Evolutionary conservation across 805 yeast genomes (phyloP).

Genomic region (Candida montana): DNA sequence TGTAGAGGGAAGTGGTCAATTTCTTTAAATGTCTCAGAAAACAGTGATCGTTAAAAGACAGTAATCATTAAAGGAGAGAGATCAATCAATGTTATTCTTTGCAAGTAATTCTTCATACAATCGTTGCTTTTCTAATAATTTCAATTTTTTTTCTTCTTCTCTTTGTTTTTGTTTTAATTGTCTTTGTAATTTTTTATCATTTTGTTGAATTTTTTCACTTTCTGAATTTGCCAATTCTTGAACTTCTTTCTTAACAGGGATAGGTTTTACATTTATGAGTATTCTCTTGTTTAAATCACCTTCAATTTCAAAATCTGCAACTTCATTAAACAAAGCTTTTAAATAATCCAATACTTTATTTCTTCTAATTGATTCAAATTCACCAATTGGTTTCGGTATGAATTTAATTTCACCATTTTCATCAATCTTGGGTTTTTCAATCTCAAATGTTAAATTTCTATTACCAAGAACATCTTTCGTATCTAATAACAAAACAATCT

Average conservation of each 20-base stretch:
- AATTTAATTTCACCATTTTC: slow-evolving; percentile 16
- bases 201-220: slow-evolving; percentile 8
- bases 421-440: slow-evolving; percentile 11
- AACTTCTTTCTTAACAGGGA: slow-evolving; percentile 17
- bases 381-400: slow-evolving; percentile 19
- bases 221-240: not conserved
- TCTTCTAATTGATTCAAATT: slow-evolving; percentile 31
- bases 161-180: slow-evolving; percentile 20
- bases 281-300: slow-evolving; percentile 27
- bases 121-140: slow-evolving; percentile 15
- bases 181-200: slow-evolving; percentile 20
- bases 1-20: too few species aligned
- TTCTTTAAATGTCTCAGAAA: too few species aligned
- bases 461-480: slow-evolving; percentile 26
- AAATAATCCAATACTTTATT: slow-evolving; percentile 28
- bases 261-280: slow-evolving; percentile 25
- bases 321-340: slow-evolving; percentile 23
- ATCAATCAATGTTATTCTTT: slow-evolving; percentile 6
- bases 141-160: slow-evolving; percentile 21
- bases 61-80: too few species aligned
- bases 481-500: slow-evolving; percentile 36
- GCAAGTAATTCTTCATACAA: slow-evolving; percentile 9
- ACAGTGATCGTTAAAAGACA: too few species aligned
- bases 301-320: slow-evolving; percentile 20
- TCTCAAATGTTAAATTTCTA: slow-evolving; percentile 3